Percentiles rank a stretch among this genome's conserved stretches.
Evolutionary conservation across 2,329 filamentous ascomycete genomes (phyloP).

Genomic region (Dactylellina parvicollis): DNA sequence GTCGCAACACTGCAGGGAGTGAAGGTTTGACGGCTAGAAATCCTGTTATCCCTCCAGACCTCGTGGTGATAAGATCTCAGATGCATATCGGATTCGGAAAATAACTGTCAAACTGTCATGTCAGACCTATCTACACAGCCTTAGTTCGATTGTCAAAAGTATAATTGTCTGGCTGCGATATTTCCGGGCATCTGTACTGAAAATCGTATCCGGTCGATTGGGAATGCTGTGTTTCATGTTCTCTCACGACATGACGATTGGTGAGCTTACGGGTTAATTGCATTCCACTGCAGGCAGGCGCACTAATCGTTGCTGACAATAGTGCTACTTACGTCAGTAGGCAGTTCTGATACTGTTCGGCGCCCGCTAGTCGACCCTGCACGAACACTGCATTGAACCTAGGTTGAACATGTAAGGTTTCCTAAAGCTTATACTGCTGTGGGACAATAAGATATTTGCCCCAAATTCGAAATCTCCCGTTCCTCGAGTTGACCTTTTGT

Average conservation of each 20-base stretch:
- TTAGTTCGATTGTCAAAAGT: neutral
- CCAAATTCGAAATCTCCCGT: constrained; percentile 18
- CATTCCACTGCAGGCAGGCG: constrained; percentile 34
- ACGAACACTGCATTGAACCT: constrained; percentile 2
- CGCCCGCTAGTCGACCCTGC: neutral
- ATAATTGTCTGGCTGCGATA: neutral
- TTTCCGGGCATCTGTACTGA: constrained; percentile 13
- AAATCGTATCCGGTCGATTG: constrained; percentile 21
- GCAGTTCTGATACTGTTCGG: neutral
- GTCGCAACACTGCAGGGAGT: neutral
- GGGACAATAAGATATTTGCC: constrained; percentile 31
- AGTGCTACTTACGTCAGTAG: constrained; percentile 19
- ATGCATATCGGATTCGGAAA: constrained; percentile 39
- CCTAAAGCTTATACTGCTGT: constrained; percentile 26
- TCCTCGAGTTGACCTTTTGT: constrained; percentile 4
- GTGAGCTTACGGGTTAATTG: constrained; percentile 47
- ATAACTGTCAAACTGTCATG: constrained; percentile 34
- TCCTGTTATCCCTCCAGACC: constrained; percentile 38
- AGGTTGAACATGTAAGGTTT: constrained; percentile 26
- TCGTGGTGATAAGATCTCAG: constrained; percentile 39
- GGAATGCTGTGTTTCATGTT: constrained; percentile 42
- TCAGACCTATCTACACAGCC: constrained; percentile 20
- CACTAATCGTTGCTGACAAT: constrained; percentile 46
- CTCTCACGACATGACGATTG: constrained; percentile 30
- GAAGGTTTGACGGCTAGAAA: constrained; percentile 36